phyloP scores from a whole-genome alignment of 1,284 basidiomycete genomes.

The Boletus sp. region DNA sequence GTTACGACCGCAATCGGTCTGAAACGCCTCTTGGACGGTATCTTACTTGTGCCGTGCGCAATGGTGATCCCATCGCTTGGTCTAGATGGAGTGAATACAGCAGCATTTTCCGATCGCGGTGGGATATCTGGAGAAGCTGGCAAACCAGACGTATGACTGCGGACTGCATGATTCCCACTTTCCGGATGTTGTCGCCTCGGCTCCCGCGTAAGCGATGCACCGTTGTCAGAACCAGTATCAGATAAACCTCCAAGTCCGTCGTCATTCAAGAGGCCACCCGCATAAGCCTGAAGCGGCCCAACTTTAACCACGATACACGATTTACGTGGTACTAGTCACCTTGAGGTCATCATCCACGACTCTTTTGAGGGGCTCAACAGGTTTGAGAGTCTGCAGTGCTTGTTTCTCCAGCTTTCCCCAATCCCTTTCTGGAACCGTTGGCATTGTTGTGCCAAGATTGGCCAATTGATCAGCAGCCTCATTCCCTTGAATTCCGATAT shows the following conservation, averaged over 20 bases:
- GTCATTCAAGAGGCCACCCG: slow-evolving; percentile 20
- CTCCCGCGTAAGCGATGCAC: slow-evolving; percentile 2
- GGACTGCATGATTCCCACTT: neutral
- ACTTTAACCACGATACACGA: slow-evolving; percentile 12
- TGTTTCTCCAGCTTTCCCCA: slow-evolving; percentile 47
- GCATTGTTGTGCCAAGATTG: slow-evolving; percentile 52
- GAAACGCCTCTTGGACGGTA: neutral
- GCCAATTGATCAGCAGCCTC: slow-evolving; percentile 78
- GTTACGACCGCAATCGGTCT: neutral
- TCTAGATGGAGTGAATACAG: neutral
- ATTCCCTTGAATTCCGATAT: slow-evolving; percentile 73
- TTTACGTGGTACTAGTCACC: slow-evolving; percentile 21
- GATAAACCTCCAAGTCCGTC: slow-evolving; percentile 14
- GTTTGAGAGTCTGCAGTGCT: slow-evolving; percentile 16
- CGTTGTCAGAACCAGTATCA: neutral
- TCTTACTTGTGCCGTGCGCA: neutral
- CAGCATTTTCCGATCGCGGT: neutral
- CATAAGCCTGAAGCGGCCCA: slow-evolving; percentile 28
- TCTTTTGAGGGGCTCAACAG: slow-evolving; percentile 5
- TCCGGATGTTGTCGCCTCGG: neutral
- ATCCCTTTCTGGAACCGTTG: slow-evolving; percentile 51
- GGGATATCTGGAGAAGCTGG: neutral
- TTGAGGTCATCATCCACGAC: slow-evolving; percentile 18
- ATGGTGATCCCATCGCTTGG: neutral
- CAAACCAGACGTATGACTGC: neutral